A percentile compares a stretch with the other conserved stretches of the same genome.
Conservation (phyloP, 768 basidiomycete genomes). For the Mycena albidolilacea region DNA sequence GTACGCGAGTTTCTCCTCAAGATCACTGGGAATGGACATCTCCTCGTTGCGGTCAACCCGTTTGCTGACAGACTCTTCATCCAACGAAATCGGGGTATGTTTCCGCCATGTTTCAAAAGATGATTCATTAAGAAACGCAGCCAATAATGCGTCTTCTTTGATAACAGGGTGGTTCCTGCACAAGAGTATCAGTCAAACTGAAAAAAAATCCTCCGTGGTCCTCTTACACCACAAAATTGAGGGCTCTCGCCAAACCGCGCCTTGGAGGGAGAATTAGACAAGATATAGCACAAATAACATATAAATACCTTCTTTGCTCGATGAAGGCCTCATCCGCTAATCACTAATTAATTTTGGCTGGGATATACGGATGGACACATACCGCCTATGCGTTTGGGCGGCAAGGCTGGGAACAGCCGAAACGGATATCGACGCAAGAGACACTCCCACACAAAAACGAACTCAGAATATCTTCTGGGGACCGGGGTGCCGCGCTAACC, state of each 20-base stretch:
- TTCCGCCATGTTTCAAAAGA: conserved; percentile 94
- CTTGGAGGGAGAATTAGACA: conserved; percentile 53
- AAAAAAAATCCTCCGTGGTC: neutral
- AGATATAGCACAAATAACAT: conserved; percentile 14
- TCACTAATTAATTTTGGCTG: conserved; percentile 2
- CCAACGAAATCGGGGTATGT: conserved; percentile 78
- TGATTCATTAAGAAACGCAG: conserved; percentile 85
- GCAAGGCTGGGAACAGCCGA: conserved; percentile 87
- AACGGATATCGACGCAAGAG: conserved; percentile 93
- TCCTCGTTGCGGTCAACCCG: conserved; percentile 87
- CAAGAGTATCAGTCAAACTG: conserved; percentile 9
- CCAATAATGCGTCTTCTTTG: conserved; percentile 87
- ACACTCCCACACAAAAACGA: conserved; percentile 91
- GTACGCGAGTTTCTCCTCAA: conserved; percentile 91
- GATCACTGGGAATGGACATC: conserved; percentile 93
- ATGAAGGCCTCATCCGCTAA: conserved; percentile 91
- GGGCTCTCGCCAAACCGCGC: conserved; percentile 83
- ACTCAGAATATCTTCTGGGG: conserved; percentile 92
- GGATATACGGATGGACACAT: conserved; percentile 50
- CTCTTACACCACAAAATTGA: conserved; percentile 83
- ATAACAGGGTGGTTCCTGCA: conserved; percentile 91
- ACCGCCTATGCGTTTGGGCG: conserved; percentile 95
- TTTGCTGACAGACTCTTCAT: conserved; percentile 90
- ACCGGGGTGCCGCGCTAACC: conserved; percentile 77
- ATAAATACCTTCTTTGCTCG: conserved; percentile 83